Conservation (phyloP, 768 basidiomycete species). For the Hygrophorus pudorinus region DNA sequence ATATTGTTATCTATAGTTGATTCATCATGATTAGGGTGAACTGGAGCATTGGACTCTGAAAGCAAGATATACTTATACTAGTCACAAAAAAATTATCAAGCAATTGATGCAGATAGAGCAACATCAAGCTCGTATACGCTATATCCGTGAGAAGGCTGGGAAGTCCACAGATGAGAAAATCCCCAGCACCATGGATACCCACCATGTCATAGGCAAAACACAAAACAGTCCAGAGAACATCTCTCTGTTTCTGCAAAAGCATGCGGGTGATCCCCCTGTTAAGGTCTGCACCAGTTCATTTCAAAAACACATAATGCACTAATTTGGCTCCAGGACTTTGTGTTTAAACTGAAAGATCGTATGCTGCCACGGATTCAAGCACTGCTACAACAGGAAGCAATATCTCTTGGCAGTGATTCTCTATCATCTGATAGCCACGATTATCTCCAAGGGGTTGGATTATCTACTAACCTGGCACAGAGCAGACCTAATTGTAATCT, state of each 20-base stretch:
- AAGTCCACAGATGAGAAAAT: not conserved
- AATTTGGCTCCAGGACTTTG: slow-evolving; percentile 14
- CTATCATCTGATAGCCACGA: too few relatives aligned
- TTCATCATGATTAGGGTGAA: slow-evolving; percentile 27
- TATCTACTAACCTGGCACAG: slow-evolving; percentile 8
- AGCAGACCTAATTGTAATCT: slow-evolving; percentile 8
- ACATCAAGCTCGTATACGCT: slow-evolving; percentile 6
- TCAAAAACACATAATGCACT: not conserved
- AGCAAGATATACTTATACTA: too few relatives aligned
- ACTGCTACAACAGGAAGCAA: not conserved
- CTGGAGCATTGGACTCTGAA: slow-evolving; percentile 20
- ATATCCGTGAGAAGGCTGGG: not conserved
- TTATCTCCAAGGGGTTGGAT: slow-evolving; percentile 8
- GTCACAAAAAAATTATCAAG: too few relatives aligned
- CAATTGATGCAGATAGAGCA: slow-evolving; percentile 16
- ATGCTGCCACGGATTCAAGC: slow-evolving; percentile 13
- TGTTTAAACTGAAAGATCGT: slow-evolving; percentile 18
- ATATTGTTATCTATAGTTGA: not conserved
- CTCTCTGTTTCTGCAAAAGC: slow-evolving; percentile 1
- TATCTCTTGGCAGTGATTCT: too few relatives aligned
- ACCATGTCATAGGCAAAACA: slow-evolving; percentile 16
- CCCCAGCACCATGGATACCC: not conserved
- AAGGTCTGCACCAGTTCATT: not conserved
- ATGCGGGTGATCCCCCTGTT: slow-evolving; percentile 2
- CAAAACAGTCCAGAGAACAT: slow-evolving; percentile 7